Percentiles rank a stretch among this genome's conserved stretches.
phyloP scores from a whole-genome alignment of 495 filamentous ascomycete genomes.

The Xylaria flabelliformis region DNA sequence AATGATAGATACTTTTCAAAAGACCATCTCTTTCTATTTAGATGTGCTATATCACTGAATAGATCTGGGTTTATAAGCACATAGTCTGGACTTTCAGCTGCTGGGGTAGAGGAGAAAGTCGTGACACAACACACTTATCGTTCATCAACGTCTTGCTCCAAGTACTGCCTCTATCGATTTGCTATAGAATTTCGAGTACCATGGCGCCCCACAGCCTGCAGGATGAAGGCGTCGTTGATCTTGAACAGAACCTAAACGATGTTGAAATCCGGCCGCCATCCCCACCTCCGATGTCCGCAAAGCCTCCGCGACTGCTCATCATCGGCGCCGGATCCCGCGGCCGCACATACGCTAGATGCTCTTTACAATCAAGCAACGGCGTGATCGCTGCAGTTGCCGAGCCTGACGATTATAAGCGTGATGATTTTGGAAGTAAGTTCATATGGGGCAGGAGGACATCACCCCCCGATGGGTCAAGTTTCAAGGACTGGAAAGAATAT shows the following conservation, averaged over 20 bases:
- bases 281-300: slow-evolving; percentile 44
- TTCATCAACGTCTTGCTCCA: background rate
- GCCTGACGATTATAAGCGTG: slow-evolving; percentile 77
- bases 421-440: slow-evolving; percentile 67
- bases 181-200: background rate
- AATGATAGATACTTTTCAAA: background rate
- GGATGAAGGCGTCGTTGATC: slow-evolving; percentile 35
- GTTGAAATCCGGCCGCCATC: slow-evolving; percentile 37
- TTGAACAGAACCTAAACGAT: slow-evolving; percentile 27
- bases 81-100: background rate
- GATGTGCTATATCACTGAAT: background rate
- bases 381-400: slow-evolving; percentile 80
- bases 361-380: slow-evolving; percentile 64
- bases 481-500: slow-evolving; percentile 77
- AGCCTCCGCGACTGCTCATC: slow-evolving; percentile 70
- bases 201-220: slow-evolving; percentile 41
- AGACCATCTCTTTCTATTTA: background rate
- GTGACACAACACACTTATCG: background rate
- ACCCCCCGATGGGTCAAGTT: slow-evolving; percentile 62
- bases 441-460: slow-evolving; percentile 57
- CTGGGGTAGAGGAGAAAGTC: background rate
- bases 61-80: background rate
- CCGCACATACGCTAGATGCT: slow-evolving; percentile 73
- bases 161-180: background rate
- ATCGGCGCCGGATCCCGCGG: slow-evolving; percentile 91